phyloP scores from a whole-genome alignment of 495 filamentous ascomycete species.

The Margaritispora aquatica region DNA sequence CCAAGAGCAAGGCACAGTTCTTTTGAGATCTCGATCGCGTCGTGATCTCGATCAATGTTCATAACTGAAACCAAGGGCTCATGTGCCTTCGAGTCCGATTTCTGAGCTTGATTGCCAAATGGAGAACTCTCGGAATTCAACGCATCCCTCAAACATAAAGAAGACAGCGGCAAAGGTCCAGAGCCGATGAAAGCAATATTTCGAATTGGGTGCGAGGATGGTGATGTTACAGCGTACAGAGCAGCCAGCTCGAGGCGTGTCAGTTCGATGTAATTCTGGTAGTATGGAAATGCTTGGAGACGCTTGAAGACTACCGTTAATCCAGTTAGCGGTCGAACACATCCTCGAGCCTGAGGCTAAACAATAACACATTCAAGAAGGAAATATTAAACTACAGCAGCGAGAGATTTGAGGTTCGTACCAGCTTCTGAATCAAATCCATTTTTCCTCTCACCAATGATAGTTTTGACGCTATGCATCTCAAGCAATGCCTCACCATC shows the following conservation, averaged over 20 bases:
- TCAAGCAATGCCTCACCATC: conserved; percentile 34
- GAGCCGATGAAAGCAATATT: conserved; percentile 36
- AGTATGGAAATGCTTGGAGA: conserved; percentile 33
- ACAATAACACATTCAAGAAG: too few relatives aligned
- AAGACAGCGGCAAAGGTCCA: conserved; percentile 37
- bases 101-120: neutral
- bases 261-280: conserved; percentile 36
- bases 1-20: conserved; percentile 26
- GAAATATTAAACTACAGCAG: too few relatives aligned
- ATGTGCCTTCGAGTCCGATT: too few relatives aligned
- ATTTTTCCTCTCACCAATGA: conserved; percentile 8
- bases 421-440: neutral
- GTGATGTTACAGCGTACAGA: conserved; percentile 22
- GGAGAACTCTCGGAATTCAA: neutral
- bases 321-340: conserved; percentile 6
- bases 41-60: conserved; percentile 30
- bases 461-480: conserved; percentile 29
- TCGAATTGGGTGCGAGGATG: neutral
- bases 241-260: conserved; percentile 34
- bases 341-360: too few relatives aligned
- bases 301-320: conserved; percentile 17
- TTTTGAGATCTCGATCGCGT: conserved; percentile 27
- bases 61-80: conserved; percentile 20
- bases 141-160: conserved; percentile 25
- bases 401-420: too few relatives aligned